Evolutionary conservation across 192 early-diverging fungal species (phyloP).

Genomic region (Pilaira anomala): DNA sequence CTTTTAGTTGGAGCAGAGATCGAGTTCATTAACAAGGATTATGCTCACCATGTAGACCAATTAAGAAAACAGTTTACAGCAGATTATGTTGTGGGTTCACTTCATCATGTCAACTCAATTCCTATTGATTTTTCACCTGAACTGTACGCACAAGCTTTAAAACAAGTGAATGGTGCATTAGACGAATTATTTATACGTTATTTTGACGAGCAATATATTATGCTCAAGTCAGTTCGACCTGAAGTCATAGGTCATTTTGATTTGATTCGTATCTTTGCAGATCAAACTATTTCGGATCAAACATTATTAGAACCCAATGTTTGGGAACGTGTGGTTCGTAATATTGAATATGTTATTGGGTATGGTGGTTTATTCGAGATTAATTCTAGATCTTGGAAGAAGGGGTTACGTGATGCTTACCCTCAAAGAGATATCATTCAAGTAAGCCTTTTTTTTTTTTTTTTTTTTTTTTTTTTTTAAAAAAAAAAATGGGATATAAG

Average conservation of each 20-base stretch:
- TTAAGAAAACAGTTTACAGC: slow-evolving; percentile 50
- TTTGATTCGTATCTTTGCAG: slow-evolving; percentile 81
- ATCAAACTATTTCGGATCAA: slow-evolving; percentile 17
- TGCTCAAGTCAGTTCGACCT: slow-evolving; percentile 72
- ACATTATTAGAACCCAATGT: slow-evolving; percentile 25
- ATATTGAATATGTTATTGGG: slow-evolving; percentile 72
- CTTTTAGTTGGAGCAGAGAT: slow-evolving; percentile 89
- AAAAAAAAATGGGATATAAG: background rate
- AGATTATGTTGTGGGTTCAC: slow-evolving; percentile 90
- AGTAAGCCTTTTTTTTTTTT: slow-evolving; percentile 33
- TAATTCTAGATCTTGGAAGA: slow-evolving; percentile 92
- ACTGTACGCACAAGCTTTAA: slow-evolving; percentile 53
- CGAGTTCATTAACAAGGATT: slow-evolving; percentile 67
- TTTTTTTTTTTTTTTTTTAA: too few relatives aligned
- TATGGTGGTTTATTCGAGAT: slow-evolving; percentile 92
- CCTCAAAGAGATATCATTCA: slow-evolving; percentile 81
- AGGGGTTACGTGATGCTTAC: slow-evolving; percentile 81
- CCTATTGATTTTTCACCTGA: slow-evolving; percentile 82
- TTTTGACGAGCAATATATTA: slow-evolving; percentile 84
- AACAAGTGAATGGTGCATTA: slow-evolving; percentile 5
- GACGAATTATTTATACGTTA: slow-evolving; percentile 66
- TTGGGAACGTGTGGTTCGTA: slow-evolving; percentile 63
- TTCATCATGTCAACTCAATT: slow-evolving; percentile 82
- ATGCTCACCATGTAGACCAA: slow-evolving; percentile 46
- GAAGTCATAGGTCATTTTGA: slow-evolving; percentile 96